Conservation (phyloP, 1,284 basidiomycete species). For the Tremellales sp. region DNA sequence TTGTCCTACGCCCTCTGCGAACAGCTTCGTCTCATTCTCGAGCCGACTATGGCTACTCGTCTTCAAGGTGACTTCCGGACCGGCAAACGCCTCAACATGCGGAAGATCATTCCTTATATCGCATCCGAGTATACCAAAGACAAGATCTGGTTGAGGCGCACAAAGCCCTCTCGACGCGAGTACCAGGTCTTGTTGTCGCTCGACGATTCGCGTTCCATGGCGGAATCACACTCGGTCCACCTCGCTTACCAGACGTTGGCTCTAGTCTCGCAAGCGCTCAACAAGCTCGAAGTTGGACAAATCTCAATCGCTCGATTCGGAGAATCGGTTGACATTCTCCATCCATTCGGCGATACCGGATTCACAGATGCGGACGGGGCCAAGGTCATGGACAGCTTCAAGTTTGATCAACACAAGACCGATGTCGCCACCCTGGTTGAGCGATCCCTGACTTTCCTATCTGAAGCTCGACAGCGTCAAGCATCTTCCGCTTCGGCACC, state of each 20-base stretch:
- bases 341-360: constrained; percentile 70
- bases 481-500: constrained; percentile 56
- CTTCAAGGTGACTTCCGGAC: constrained; percentile 97
- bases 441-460: constrained; percentile 71
- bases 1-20: constrained; percentile 90
- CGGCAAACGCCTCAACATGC: constrained; percentile 98
- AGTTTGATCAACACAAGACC: constrained; percentile 86
- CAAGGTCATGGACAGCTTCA: constrained; percentile 76
- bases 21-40: constrained; percentile 92
- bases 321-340: constrained; percentile 78
- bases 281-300: constrained; percentile 90
- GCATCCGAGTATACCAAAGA: constrained; percentile 99
- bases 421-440: constrained; percentile 85
- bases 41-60: constrained; percentile 89
- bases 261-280: constrained; percentile 84
- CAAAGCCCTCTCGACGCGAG: constrained; percentile 87
- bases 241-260: constrained; percentile 93
- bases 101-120: constrained; percentile 97
- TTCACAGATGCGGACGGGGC: constrained; percentile 77
- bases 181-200: constrained; percentile 94
- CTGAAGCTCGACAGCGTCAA: constrained; percentile 66
- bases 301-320: constrained; percentile 91
- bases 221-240: constrained; percentile 86
- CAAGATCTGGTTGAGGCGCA: constrained; percentile 97
- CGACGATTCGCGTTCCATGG: constrained; percentile 96